Evolutionary conservation across 1,284 basidiomycete genomes (phyloP).

Genomic region (Calocybe gambosa): DNA sequence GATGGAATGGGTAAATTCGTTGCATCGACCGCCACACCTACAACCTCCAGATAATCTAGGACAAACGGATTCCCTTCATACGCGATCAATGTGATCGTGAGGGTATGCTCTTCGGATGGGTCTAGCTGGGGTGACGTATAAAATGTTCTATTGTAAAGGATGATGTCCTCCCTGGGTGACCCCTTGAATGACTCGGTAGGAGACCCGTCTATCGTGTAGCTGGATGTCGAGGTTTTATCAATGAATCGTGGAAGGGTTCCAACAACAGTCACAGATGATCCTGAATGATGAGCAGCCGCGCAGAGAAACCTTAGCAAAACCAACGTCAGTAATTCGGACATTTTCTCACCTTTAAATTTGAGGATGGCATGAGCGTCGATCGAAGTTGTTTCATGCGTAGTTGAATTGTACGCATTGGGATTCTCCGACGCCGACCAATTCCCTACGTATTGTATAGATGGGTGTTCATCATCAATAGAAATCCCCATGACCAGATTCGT

Average conservation of each 20-base stretch:
- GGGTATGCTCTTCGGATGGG: not conserved
- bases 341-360: not conserved
- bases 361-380: not conserved
- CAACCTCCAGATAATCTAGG: too few species aligned
- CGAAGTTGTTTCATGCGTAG: not conserved
- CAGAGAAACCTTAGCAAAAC: not conserved
- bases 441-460: not conserved
- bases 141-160: not conserved
- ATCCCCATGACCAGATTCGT: not conserved
- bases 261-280: not conserved
- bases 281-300: not conserved
- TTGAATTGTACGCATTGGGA: not conserved
- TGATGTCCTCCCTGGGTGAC: not conserved
- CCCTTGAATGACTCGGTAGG: too few species aligned
- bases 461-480: not conserved
- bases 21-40: too few species aligned
- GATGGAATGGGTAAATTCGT: too few species aligned
- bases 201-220: not conserved
- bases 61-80: too few species aligned
- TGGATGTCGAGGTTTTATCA: not conserved
- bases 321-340: not conserved
- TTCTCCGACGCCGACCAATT: not conserved
- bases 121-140: not conserved
- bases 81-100: not conserved
- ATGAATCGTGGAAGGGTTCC: not conserved